phyloP scores from a whole-genome alignment of 1,284 basidiomycete genomes.

The Phlebopus sp. region DNA sequence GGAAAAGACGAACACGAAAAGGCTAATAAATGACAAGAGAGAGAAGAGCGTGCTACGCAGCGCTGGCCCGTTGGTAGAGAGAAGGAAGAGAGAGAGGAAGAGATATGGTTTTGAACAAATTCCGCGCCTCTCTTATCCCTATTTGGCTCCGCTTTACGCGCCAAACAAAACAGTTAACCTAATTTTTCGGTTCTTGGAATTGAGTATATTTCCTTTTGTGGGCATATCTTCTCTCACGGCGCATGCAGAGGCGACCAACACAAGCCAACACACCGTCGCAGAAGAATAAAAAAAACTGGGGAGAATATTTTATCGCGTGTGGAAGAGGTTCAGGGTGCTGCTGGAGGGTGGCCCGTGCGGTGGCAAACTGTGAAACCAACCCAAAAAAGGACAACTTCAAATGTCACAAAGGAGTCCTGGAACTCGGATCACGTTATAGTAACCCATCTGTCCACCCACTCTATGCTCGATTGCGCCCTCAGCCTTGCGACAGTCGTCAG shows the following conservation, averaged over 20 bases:
- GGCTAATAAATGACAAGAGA: conserved; percentile 50
- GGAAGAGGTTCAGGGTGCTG: neutral
- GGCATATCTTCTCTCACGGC: conserved; percentile 4
- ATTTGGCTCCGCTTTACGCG: conserved; percentile 45
- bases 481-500: too few relatives aligned
- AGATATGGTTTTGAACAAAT: conserved; percentile 38
- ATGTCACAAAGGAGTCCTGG: conserved; percentile 6
- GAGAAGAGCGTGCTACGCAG: conserved; percentile 52
- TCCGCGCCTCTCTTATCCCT: conserved; percentile 48
- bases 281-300: neutral
- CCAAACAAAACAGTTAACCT: conserved; percentile 38
- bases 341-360: conserved; percentile 30
- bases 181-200: conserved; percentile 20
- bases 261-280: neutral
- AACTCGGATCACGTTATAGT: conserved; percentile 35
- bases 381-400: conserved; percentile 12
- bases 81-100: conserved; percentile 49
- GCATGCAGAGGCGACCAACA: neutral
- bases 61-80: conserved; percentile 43
- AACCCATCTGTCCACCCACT: conserved; percentile 18
- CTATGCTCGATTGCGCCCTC: conserved; percentile 11
- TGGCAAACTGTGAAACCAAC: conserved; percentile 22
- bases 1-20: conserved; percentile 37
- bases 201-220: conserved; percentile 3
- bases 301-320: neutral